Conservation (phyloP, 2,329 filamentous ascomycete genomes). For the Clonostachys rhizophaga region DNA sequence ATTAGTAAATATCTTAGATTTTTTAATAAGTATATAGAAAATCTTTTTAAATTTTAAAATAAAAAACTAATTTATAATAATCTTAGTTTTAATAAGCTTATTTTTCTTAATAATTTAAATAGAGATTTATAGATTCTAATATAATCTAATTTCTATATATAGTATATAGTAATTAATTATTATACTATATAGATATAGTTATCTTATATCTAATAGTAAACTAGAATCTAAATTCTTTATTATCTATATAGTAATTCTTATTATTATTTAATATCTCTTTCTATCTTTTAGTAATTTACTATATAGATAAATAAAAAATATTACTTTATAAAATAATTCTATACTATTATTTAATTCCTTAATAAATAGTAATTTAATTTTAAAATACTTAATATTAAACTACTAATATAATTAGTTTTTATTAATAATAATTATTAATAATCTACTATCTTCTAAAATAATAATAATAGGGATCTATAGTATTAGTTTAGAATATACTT, state of each 20-base stretch:
- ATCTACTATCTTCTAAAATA: too few species aligned
- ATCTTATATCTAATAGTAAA: background rate
- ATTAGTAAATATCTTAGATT: background rate
- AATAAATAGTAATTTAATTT: too few species aligned
- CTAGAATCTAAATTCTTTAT: background rate
- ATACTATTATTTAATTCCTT: background rate
- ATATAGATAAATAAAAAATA: background rate
- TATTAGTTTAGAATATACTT: too few species aligned
- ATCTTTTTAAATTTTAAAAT: background rate
- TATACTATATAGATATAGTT: background rate
- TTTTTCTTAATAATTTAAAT: background rate
- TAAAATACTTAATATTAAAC: too few species aligned
- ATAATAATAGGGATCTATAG: too few species aligned
- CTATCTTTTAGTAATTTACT: background rate
- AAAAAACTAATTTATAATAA: background rate
- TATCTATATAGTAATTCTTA: too few species aligned
- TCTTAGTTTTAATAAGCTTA: background rate
- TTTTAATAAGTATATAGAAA: background rate
- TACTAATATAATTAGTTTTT: too few species aligned
- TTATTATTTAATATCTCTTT: background rate
- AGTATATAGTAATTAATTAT: background rate
- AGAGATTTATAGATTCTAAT: background rate
- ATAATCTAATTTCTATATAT: too few species aligned
- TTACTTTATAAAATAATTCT: background rate
- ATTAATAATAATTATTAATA: too few species aligned